A percentile compares a stretch with the other conserved stretches of the same genome.
Evolutionary conservation across 306 rosid species (phyloP).

Genomic region (Inga oerstediana): DNA sequence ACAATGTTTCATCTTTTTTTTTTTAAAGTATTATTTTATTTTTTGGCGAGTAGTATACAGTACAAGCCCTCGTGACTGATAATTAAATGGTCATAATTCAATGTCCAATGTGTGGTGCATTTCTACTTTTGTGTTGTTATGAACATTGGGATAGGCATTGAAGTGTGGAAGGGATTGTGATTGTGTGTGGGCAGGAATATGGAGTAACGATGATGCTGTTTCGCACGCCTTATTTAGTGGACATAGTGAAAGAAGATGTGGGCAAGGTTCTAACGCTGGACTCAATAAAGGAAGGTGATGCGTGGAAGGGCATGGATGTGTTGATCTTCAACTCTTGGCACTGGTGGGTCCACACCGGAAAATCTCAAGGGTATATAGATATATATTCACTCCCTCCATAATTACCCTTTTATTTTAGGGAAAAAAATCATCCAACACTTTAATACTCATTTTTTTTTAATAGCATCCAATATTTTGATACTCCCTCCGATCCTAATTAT

Average conservation of each 20-base stretch:
- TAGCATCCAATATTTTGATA: no score
- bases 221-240: slow-evolving; percentile 87
- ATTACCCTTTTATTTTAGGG: background rate
- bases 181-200: slow-evolving; percentile 59
- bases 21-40: background rate
- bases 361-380: slow-evolving; percentile 67
- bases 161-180: background rate
- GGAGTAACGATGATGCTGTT: slow-evolving; percentile 67
- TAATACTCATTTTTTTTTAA: no score
- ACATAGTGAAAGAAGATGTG: slow-evolving; percentile 56
- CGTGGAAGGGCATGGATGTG: slow-evolving; percentile 88
- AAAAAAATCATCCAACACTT: no score
- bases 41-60: background rate
- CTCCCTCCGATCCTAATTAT: no score
- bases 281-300: slow-evolving; percentile 69
- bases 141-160: background rate
- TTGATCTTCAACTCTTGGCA: slow-evolving; percentile 94
- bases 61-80: background rate
- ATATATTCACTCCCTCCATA: background rate
- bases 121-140: background rate
- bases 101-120: background rate
- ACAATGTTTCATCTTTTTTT: background rate
- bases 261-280: slow-evolving; percentile 75
- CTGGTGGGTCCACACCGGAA: slow-evolving; percentile 95
- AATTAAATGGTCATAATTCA: background rate